Evolutionary conservation across 805 yeast species (phyloP).

Genomic region (Lipomyces kockii): DNA sequence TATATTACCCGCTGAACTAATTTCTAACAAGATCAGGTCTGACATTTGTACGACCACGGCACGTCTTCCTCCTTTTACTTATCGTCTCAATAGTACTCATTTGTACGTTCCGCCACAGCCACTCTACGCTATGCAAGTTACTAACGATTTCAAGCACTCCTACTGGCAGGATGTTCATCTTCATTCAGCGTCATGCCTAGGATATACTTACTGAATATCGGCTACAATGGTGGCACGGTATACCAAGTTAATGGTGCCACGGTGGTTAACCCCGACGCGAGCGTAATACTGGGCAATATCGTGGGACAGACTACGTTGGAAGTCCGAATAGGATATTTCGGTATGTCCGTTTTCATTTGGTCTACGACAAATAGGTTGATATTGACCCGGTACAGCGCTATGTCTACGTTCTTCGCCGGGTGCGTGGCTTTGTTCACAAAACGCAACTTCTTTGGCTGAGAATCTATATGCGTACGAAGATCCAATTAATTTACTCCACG

Average conservation of each 20-base stretch:
- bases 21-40: constrained; percentile 16
- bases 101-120: constrained; percentile 9
- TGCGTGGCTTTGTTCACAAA: constrained; percentile 31
- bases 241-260: constrained; percentile 17
- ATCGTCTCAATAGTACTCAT: constrained; percentile 17
- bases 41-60: constrained; percentile 32
- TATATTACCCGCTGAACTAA: neutral
- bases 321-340: constrained; percentile 33
- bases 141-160: constrained; percentile 21
- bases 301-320: constrained; percentile 27
- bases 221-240: constrained; percentile 32
- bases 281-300: constrained; percentile 14
- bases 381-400: constrained; percentile 7
- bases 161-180: constrained; percentile 34
- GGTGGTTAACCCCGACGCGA: constrained; percentile 21
- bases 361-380: neutral
- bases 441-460: constrained; percentile 27
- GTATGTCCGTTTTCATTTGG: constrained; percentile 8
- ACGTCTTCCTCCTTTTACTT: constrained; percentile 27
- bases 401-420: constrained; percentile 16
- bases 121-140: neutral
- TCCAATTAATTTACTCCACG: constrained; percentile 31
- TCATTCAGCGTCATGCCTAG: constrained; percentile 21
- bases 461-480: constrained; percentile 17
- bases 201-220: constrained; percentile 29